These are phyloP conservation scores for Paecilomyces dactylethromorphus DNA, from an alignment of 2,329 filamentous ascomycete genomes.

Conservation along the genomic window DNA sequence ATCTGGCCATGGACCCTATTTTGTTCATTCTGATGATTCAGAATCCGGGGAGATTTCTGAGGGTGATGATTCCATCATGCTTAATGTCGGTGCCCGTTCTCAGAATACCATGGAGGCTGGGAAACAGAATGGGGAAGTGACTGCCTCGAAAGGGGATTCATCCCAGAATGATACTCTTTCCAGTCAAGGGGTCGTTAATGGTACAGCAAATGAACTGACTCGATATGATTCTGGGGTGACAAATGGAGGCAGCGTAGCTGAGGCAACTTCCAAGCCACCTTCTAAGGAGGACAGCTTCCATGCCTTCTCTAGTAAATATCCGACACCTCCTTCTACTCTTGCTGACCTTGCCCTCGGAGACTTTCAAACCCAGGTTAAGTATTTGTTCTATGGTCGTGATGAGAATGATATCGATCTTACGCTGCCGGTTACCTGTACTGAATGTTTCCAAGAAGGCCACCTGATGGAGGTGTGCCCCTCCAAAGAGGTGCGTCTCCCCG, in stretches of 20 bases:
- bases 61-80: constrained; percentile 35
- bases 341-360: constrained; percentile 32
- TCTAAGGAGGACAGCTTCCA: constrained; percentile 30
- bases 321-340: constrained; percentile 24
- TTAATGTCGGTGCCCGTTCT: constrained; percentile 29
- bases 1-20: constrained; percentile 6
- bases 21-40: constrained; percentile 19
- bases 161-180: constrained; percentile 14
- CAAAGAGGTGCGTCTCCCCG: constrained; percentile 31
- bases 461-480: constrained; percentile 35
- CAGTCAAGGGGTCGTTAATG: constrained; percentile 8
- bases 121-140: constrained; percentile 1
- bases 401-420: constrained; percentile 34
- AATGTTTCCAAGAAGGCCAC: constrained; percentile 38
- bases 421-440: constrained; percentile 35
- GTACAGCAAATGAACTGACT: background rate
- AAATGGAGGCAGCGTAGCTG: background rate
- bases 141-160: background rate
- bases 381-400: constrained; percentile 32
- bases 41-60: constrained; percentile 22
- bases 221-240: background rate
- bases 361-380: constrained; percentile 33
- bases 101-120: constrained; percentile 4
- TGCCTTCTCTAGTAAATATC: constrained; percentile 27
- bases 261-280: constrained; percentile 1